Evolutionary conservation across 495 filamentous ascomycete species (phyloP), one percentile per base, ranked within the genome.

Genomic region (Ramalina peruviana): DNA sequence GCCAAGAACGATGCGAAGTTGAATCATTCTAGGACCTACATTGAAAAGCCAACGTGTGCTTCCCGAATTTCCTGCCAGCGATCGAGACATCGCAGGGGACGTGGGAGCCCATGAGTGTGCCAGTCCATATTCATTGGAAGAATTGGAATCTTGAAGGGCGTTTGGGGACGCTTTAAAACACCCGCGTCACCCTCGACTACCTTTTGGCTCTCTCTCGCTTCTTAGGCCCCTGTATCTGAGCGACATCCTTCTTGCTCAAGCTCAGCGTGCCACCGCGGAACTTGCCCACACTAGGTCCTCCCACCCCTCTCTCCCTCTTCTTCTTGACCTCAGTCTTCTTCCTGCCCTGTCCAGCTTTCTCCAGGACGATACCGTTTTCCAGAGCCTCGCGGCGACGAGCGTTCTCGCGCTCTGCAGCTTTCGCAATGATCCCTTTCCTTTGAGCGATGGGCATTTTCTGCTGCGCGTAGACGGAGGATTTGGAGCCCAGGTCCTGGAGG

Each of bases 331-430:
- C 58, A 6, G 65, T 67, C 30, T 63, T 68, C 39, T 62, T 64
- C 50, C 63, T 70, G 43, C 60, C 52, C 49, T 73, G 79, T 43
- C 60, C 67, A 4, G 62, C 66, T 53, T 60, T 63, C 69, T 97
- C 92, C 3, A 98, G 70, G 49, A 97, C 77, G 51, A 97, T 82
- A 6, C 92, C 92, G 54, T 88, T 93, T 67, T 96, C 88, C 55
- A 74, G 78, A 6, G 92, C 92, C 57, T 94, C 85, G 26, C 65
- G 70, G 27, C 92, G 67, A 33, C 92, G 67, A 60, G 70, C 83
- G 2, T 75, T 71, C 58, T 97, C 89, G 49, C 75, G 77, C 36
- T 67, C 64, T 12, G 58, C 66, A 3, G 76, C 74, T 49, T 85
- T 83, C 3, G 75, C 72, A 10, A 71, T 66, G 50, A 96, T 95